Evolutionary conservation across 257 asterid species (phyloP).

Genomic region (Fraxinus quadrangulata): DNA sequence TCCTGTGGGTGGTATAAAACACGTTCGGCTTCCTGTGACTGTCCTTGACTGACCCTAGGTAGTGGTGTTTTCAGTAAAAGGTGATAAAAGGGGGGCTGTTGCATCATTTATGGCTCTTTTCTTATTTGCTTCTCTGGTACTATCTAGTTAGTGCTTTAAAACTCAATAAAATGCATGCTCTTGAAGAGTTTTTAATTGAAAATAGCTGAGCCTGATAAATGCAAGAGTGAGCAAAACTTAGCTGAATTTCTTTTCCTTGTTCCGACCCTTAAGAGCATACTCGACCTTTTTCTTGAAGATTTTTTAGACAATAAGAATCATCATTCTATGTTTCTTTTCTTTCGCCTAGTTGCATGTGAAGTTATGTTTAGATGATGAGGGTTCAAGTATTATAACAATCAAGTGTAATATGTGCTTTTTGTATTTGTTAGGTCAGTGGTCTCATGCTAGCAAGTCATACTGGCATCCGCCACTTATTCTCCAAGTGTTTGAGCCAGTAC

Average conservation of each 20-base stretch:
- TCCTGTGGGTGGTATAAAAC: slow-evolving; percentile 1
- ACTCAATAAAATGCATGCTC: background rate
- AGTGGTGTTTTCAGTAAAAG: background rate
- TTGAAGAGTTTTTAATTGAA: background rate
- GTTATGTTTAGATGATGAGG: background rate
- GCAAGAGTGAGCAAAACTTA: background rate
- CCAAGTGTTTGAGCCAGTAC: slow-evolving; percentile 95
- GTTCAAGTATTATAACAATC: slow-evolving; percentile 20
- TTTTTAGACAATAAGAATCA: background rate
- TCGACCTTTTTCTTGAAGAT: background rate
- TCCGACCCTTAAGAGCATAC: background rate
- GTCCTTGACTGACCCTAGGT: background rate
- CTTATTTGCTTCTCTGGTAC: slow-evolving; percentile 1
- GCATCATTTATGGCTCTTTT: background rate
- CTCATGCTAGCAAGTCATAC: slow-evolving; percentile 99
- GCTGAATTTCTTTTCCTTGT: background rate
- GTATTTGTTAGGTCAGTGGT: slow-evolving; percentile 76
- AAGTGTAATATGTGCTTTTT: slow-evolving; percentile 23
- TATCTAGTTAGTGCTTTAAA: background rate
- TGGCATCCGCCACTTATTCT: slow-evolving; percentile 96
- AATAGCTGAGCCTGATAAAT: slow-evolving; percentile 6
- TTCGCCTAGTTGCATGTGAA: background rate
- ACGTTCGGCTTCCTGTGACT: slow-evolving; percentile 17
- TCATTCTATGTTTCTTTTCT: background rate
- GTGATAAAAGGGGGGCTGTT: background rate